Evolutionary conservation across 1,139 yeast species (phyloP), one percentile per base, ranked within the genome.

Genomic region (Spathaspora sp.): DNA sequence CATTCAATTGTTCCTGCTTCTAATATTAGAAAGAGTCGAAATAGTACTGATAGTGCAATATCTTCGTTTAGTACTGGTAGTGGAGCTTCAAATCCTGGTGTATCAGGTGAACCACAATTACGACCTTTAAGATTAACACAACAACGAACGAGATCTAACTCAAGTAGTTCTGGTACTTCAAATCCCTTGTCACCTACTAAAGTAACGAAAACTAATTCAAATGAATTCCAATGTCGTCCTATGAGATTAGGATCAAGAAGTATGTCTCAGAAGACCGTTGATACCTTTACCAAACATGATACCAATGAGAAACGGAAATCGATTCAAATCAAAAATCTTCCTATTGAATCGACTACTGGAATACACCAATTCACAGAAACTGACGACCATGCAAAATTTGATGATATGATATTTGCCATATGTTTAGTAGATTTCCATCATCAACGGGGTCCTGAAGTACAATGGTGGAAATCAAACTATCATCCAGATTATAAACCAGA

Each of bases 351-450:
- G 15, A 10, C 40, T 5, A 43, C 33, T 10, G n/a, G 11, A 16
- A 37, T 51, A 15, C 43, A 38, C 23, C 41, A 40, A 10, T 40
- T 29, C 16, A 31, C 36, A 15, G 18, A 13, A n/a, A 29, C 37
- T 13, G 15, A 39, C 23, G 41, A 20, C 10, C 43, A 39, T 41
- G 46, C 44, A 7, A 42, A 43, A 29, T 52, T 60, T 7, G 60
- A 60, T 45, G 77, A 73, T 50, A 65, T 80, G 58, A 78, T 90
- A 5, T 85, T 89, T 64, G 97, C 96, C 5, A 81, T 91, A 13
- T 86, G 96, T 54, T 80, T 93, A 16, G 96, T 91, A 17, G 96
- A 95, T 55, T 93, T 93, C 72, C 97, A 93, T 61, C 99, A 93
- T 59, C 78, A 86, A 20, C 69, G 96, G 48, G 99, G 99, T 0